These are phyloP conservation scores for Colletotrichum tropicale DNA, from an alignment of 2,329 filamentous ascomycete genomes.

Conservation along the genomic window DNA sequence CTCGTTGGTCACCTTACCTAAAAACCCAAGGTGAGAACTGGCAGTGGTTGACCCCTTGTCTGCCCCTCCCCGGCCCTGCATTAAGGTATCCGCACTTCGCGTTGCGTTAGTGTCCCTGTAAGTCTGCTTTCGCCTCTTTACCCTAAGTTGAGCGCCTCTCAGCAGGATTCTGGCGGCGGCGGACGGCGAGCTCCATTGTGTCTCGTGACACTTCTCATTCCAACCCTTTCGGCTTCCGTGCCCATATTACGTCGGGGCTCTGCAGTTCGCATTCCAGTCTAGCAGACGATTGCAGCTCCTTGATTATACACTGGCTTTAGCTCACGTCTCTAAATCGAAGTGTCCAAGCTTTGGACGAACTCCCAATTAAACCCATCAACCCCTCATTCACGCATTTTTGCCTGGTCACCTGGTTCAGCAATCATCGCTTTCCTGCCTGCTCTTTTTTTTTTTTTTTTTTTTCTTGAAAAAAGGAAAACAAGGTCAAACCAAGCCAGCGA, in stretches of 20 bases:
- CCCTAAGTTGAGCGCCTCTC: not conserved
- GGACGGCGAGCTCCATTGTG: constrained; percentile 15
- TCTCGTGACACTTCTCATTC: constrained; percentile 6
- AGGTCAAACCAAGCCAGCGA: not conserved
- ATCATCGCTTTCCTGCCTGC: not conserved
- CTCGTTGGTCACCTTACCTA: not conserved
- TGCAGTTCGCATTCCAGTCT: not conserved
- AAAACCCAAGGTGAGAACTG: not conserved
- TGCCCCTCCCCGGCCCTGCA: not conserved
- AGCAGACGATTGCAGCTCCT: not conserved
- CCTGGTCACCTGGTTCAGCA: not conserved
- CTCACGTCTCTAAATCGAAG: not conserved
- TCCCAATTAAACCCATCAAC: not conserved
- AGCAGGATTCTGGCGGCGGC: not conserved
- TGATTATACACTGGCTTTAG: not conserved
- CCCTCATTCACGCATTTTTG: not conserved
- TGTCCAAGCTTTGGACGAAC: not conserved
- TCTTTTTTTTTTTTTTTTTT: not conserved
- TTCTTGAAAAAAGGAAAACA: too few species aligned
- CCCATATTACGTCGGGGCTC: not conserved
- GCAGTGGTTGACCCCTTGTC: not conserved
- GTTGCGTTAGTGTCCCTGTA: not conserved
- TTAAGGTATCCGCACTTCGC: not conserved
- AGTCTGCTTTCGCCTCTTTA: not conserved
- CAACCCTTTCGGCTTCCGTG: not conserved